Base-by-base conservation (phyloP, 2,329 filamentous ascomycete genomes). In the Metarhizium humberi region DNA sequence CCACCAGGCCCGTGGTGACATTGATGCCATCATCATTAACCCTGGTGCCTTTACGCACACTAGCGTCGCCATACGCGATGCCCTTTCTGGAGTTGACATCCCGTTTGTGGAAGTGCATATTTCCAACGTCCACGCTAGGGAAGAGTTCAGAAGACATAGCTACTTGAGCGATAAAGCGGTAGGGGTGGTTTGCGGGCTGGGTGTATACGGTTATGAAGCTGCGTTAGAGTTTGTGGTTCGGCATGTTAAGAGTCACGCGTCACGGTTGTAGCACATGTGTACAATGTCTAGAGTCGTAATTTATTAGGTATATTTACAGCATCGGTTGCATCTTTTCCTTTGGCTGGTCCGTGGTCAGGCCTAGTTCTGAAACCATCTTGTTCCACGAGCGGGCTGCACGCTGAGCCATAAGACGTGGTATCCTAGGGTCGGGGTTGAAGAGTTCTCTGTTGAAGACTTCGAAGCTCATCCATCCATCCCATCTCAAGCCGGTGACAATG, bases 31-130 rank as follows among this genome's bases (percentile, higher is more conserved):
- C 60, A 73, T 92, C 64, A 90, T 92, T 73, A 92, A 92, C 71
- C 83, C 87, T 0, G 88, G 82, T 2, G 88, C 80, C 0, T 84
- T 84, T 62, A 91, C 88, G 1, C 88, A 92, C 69, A 90, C 87
- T 0, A 87, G 82, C 63, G 84, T 92, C 1, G 86, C 84, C 0
- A 76, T 92, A 56, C 76, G 88, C n/a, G 88, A 92, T 67, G 87
- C 88, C 0, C 71, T 92, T 30, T 67, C 84, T 0, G 86, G 82
- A 4, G 84, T 89, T 0, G 75, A 75, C 6, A 82, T 90, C 25
- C 88, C 87, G 0, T 92, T 91, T 62, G 75, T 92, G 50, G 88
- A 92, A 71, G 69, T 90, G n/a, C 88, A 92, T 67, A 78, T 91
- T 38, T 84, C 77, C 55, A 92, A 92, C 67, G 80, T 91, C 2